Evolutionary conservation across 768 basidiomycete genomes (phyloP).

Genomic region (Agaricus blazei): DNA sequence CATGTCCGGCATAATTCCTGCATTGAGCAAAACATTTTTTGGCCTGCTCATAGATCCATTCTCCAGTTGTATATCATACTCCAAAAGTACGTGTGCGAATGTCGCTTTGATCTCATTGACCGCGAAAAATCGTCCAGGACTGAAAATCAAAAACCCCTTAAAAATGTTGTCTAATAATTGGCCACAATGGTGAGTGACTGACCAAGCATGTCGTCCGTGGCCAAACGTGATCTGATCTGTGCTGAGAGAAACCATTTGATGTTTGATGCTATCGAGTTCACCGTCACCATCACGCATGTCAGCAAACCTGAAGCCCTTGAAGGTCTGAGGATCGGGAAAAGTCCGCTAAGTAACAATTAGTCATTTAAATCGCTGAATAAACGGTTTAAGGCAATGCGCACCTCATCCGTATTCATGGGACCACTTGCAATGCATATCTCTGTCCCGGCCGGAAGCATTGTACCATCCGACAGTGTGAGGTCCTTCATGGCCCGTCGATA

Average conservation of each 20-base stretch:
- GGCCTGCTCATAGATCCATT: slow-evolving; percentile 10
- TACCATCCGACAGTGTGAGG: slow-evolving; percentile 36
- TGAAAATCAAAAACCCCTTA: neutral
- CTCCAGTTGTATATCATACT: slow-evolving; percentile 30
- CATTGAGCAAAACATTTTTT: slow-evolving; percentile 11
- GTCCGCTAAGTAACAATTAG: no score
- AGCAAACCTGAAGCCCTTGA: slow-evolving; percentile 34
- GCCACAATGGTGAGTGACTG: neutral
- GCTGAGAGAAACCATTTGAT: slow-evolving; percentile 17
- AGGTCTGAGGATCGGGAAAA: slow-evolving; percentile 20
- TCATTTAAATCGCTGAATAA: no score
- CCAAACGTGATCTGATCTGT: slow-evolving; percentile 24
- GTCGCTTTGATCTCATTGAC: slow-evolving; percentile 31
- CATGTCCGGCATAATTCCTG: slow-evolving; percentile 1
- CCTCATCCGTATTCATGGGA: slow-evolving; percentile 17
- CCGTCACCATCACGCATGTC: slow-evolving; percentile 11
- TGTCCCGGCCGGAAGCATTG: slow-evolving; percentile 28
- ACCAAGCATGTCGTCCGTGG: slow-evolving; percentile 24
- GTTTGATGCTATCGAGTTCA: no score
- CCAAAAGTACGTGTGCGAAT: slow-evolving; percentile 28
- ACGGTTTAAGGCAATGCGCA: neutral
- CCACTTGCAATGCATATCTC: slow-evolving; percentile 20
- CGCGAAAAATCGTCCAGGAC: slow-evolving; percentile 38
- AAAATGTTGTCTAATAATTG: neutral
- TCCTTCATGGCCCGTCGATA: slow-evolving; percentile 28